Evolutionary conservation across 1,139 yeast genomes (phyloP), one percentile per base, ranked within the genome.

Genomic region (Debaryomycetaceae sp.): DNA sequence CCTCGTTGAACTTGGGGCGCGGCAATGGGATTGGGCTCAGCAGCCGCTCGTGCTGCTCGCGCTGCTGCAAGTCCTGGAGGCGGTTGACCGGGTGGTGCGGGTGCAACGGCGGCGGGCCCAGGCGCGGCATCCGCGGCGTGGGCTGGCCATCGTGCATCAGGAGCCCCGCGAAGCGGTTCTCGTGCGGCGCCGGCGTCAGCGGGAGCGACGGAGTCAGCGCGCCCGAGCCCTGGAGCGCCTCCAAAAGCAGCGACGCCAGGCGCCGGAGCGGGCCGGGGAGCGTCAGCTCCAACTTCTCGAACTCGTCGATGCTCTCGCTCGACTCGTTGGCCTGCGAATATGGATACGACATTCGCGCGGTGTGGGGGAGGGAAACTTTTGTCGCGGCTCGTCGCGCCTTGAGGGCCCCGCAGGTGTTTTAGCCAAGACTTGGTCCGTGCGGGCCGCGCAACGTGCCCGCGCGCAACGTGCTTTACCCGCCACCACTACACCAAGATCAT

Each of bases 1-100:
- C 65, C 27, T 62, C 69, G 37, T 66, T 57, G 42, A 61, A 58
- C 32, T 59, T 52, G 3, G 78, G 78, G 27, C 58, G 61, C 0
- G 78, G 78, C 25, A 71, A 51, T 2, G 78, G 78, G n/a, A 72
- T 53, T 6, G 78, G 78, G 10, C 70, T 61, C 11, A 63, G 50
- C 25, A 56, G 68, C 16, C 71, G 51, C 12, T 67, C 69, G 35
- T 56, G 45, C 34, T 61, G 66, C 10, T 55, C 46, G 25, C 42
- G 45, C 1, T 56, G 45, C 34, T 61, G 66, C 10, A 55, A 46
- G 25, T 42, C 45, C 1, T 65, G 52, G 30, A 67, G 53, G 37
- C 52, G 61, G 21, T 49, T 46, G 28, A 60, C 48, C 36, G 64
- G 47, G 23, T 49, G 23, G 23, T 18, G 29, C 12, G 14, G 29